These are phyloP conservation scores for Coemansia sp. DNA, from an alignment of 192 early-diverging fungal genomes.

Conservation along the genomic window DNA sequence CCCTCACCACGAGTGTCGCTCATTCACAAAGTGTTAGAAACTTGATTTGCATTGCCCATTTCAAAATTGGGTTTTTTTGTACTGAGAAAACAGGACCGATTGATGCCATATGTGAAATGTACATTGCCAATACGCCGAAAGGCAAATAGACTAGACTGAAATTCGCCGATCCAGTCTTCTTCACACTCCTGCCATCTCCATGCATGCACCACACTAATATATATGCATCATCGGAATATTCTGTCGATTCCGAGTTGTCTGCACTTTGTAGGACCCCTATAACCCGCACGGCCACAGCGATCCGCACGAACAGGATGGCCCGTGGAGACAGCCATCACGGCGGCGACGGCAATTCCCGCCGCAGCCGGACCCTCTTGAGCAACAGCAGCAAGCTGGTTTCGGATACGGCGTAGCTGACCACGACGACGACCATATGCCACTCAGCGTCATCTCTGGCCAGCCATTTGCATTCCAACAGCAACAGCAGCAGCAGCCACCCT, in stretches of 20 bases:
- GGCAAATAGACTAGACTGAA: not conserved
- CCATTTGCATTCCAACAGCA: not conserved
- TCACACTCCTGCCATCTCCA: too few relatives aligned
- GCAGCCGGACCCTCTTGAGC: slow-evolving; percentile 7
- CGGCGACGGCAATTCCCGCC: slow-evolving; percentile 4
- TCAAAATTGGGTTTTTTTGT: too few relatives aligned
- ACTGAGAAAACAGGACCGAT: too few relatives aligned
- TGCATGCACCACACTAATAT: not conserved
- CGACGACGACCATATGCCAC: slow-evolving; percentile 35
- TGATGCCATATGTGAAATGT: too few relatives aligned
- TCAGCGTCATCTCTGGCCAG: slow-evolving; percentile 28
- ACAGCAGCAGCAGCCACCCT: not conserved
- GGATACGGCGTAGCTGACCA: slow-evolving; percentile 4
- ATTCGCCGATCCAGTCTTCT: not conserved
- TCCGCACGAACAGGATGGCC: not conserved
- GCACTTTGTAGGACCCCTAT: not conserved
- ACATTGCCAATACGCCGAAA: too few relatives aligned
- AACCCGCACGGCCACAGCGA: not conserved
- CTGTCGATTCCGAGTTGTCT: too few relatives aligned
- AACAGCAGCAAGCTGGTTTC: slow-evolving; percentile 2
- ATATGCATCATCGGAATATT: slow-evolving; percentile 1
- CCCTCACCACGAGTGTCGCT: not conserved
- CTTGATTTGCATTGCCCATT: too few relatives aligned
- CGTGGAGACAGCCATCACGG: not conserved
- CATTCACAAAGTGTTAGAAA: too few relatives aligned